phyloP scores from a whole-genome alignment of 148 eudicot genomes.

The Rhododendron vialii region DNA sequence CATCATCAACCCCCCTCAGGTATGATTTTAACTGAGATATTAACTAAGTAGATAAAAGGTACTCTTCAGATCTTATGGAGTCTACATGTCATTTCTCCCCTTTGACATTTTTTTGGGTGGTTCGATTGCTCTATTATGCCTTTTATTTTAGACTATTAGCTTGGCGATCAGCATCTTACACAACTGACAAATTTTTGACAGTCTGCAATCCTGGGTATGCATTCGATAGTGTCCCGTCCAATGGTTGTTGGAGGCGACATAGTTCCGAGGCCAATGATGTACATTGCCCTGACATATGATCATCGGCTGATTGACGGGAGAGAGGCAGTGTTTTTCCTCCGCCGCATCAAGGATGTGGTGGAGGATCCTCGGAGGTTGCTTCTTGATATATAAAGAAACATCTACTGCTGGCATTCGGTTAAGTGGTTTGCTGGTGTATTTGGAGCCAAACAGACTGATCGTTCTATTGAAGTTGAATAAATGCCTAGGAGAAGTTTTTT shows the following conservation, averaged over 20 bases:
- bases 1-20: conserved; percentile 97
- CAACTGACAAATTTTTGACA: conserved; percentile 7
- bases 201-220: conserved; percentile 68
- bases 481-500: conserved; percentile 4
- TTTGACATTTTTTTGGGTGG: background rate
- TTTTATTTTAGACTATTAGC: background rate
- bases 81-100: background rate
- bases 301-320: conserved; percentile 97
- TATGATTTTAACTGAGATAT: conserved; percentile 38
- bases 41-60: background rate
- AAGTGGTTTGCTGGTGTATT: background rate
- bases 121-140: background rate
- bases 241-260: conserved; percentile 63
- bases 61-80: background rate
- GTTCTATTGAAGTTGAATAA: conserved; percentile 5
- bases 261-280: conserved; percentile 92
- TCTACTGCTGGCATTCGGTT: conserved; percentile 1
- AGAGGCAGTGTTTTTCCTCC: conserved; percentile 92
- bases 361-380: conserved; percentile 96
- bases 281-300: conserved; percentile 91
- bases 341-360: conserved; percentile 90
- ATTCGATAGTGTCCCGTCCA: conserved; percentile 47
- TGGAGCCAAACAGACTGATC: background rate
- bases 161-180: background rate
- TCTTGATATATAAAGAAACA: conserved; percentile 56